phyloP scores from a whole-genome alignment of 1,139 yeast species.

The Yamadazyma friedrichii region DNA sequence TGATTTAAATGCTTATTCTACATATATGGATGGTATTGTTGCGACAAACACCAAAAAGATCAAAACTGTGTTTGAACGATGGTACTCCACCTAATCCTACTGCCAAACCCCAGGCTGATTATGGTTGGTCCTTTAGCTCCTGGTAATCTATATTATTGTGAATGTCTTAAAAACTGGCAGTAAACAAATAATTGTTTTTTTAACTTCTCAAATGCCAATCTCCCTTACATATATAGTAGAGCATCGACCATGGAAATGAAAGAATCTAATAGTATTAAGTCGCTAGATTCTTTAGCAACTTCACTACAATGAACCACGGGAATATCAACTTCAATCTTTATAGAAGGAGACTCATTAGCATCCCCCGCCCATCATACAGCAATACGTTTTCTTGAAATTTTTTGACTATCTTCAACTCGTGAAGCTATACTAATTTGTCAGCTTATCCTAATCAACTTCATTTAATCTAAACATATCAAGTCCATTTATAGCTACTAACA shows the following conservation, averaged over 20 bases:
- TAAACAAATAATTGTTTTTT: slow-evolving; percentile 48
- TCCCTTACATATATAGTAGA: slow-evolving; percentile 41
- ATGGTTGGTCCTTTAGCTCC: slow-evolving; percentile 21
- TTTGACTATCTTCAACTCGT: slow-evolving; percentile 49
- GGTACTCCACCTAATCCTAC: slow-evolving; percentile 19
- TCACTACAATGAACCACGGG: slow-evolving; percentile 53
- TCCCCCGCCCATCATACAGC: slow-evolving; percentile 56
- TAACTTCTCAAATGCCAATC: slow-evolving; percentile 54
- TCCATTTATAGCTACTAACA: slow-evolving; percentile 39
- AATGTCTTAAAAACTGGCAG: slow-evolving; percentile 37
- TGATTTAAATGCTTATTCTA: slow-evolving; percentile 12
- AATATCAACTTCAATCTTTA: slow-evolving; percentile 52
- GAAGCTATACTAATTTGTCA: slow-evolving; percentile 49
- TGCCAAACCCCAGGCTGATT: slow-evolving; percentile 12
- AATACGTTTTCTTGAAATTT: slow-evolving; percentile 45
- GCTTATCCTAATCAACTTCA: slow-evolving; percentile 43
- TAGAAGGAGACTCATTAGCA: slow-evolving; percentile 53
- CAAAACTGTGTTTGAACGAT: slow-evolving; percentile 14
- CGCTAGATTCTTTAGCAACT: slow-evolving; percentile 59
- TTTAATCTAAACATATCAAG: slow-evolving; percentile 32
- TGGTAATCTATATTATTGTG: slow-evolving; percentile 10
- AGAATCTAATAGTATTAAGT: slow-evolving; percentile 42
- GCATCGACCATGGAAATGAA: slow-evolving; percentile 51
- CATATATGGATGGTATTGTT: slow-evolving; percentile 18
- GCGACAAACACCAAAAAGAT: slow-evolving; percentile 11